These are phyloP conservation scores for Zygoascus biomembranicola DNA, from an alignment of 805 yeast species.

Conservation along the genomic window DNA sequence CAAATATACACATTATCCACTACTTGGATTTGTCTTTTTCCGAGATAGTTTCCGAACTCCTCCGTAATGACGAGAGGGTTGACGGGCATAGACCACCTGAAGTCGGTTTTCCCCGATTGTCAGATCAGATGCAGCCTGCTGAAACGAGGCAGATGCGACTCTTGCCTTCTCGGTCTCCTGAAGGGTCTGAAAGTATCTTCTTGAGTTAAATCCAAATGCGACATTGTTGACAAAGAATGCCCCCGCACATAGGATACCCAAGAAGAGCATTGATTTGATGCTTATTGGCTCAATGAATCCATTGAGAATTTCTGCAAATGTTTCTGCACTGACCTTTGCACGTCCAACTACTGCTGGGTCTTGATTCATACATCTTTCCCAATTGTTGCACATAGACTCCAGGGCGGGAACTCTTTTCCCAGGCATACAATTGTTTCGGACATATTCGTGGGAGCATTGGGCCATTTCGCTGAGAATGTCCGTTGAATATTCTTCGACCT, in stretches of 20 bases:
- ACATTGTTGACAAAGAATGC: conserved; percentile 25
- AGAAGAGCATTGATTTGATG: conserved; percentile 50
- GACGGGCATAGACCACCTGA: neutral
- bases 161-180: neutral
- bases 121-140: neutral
- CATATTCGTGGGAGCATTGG: conserved; percentile 60
- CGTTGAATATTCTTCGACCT: conserved; percentile 53
- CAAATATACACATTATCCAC: neutral
- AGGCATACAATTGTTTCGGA: conserved; percentile 58
- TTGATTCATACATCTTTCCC: conserved; percentile 77
- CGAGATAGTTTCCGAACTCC: neutral
- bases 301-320: conserved; percentile 74
- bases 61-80: neutral
- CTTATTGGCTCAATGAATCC: conserved; percentile 65
- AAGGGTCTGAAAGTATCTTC: neutral
- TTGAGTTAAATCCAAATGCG: conserved; percentile 14
- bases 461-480: conserved; percentile 58
- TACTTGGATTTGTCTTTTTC: neutral
- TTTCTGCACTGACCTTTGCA: conserved; percentile 69
- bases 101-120: neutral
- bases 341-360: conserved; percentile 63
- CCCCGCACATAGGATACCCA: conserved; percentile 22
- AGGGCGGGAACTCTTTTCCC: conserved; percentile 68
- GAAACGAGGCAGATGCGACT: neutral
- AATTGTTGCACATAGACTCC: conserved; percentile 56